These are phyloP conservation scores for Xylaria curta DNA, from an alignment of 495 filamentous ascomycete species.

Conservation along the genomic window DNA sequence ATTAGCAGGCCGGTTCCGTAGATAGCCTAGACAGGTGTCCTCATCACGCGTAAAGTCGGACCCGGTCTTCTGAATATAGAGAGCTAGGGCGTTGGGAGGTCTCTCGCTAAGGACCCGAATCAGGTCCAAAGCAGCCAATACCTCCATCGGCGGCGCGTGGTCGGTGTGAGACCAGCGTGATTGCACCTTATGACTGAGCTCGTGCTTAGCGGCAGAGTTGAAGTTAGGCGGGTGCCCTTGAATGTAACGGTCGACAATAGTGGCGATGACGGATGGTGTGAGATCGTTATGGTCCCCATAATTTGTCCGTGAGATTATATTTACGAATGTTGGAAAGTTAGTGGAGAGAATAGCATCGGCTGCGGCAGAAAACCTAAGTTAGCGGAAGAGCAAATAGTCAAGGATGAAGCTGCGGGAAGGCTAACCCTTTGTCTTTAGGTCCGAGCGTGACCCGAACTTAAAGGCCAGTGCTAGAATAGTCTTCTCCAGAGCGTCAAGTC, in stretches of 20 bases:
- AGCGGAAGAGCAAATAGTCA: constrained; percentile 30
- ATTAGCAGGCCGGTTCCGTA: constrained; percentile 69
- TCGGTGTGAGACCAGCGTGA: constrained; percentile 67
- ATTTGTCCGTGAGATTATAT: constrained; percentile 65
- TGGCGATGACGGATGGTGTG: constrained; percentile 68
- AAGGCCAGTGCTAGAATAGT: constrained; percentile 88
- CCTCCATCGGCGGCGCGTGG: constrained; percentile 68
- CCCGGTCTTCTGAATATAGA: constrained; percentile 79
- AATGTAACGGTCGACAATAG: constrained; percentile 80
- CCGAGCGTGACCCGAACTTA: constrained; percentile 75
- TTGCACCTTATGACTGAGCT: constrained; percentile 69
- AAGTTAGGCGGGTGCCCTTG: constrained; percentile 82
- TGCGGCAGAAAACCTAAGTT: constrained; percentile 45
- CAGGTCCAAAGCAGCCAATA: constrained; percentile 76
- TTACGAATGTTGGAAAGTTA: constrained; percentile 75
- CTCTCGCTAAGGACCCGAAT: constrained; percentile 69
- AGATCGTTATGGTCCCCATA: constrained; percentile 66
- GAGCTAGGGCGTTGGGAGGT: constrained; percentile 68
- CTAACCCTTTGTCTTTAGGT: constrained; percentile 88
- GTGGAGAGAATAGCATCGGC: constrained; percentile 83
- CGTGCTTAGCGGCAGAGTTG: constrained; percentile 72
- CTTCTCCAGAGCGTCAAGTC: constrained; percentile 85
- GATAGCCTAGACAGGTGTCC: constrained; percentile 55
- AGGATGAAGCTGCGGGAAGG: constrained; percentile 18
- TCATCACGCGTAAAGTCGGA: constrained; percentile 61